Evolutionary conservation across 2,329 filamentous ascomycete genomes (phyloP), one percentile per base, ranked within the genome.

Genomic region (Neofusicoccum parvum): DNA sequence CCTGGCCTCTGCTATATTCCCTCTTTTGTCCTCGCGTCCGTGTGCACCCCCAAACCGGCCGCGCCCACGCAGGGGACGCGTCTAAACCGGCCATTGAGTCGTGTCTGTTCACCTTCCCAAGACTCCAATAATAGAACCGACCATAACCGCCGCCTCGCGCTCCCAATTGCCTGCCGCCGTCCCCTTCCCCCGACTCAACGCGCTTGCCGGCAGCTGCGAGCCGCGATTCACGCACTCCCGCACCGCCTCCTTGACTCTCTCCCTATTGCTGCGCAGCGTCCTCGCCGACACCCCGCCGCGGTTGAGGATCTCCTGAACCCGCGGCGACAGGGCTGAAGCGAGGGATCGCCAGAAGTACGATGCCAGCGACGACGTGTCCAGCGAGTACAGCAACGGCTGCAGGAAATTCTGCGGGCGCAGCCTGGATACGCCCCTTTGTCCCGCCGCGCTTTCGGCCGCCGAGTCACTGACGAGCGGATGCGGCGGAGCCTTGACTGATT

Each of bases 301-400:
- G 67, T 86, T 88, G 65, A 96, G 78, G 50, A 98, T 92, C 69
- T 98, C 94, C 76, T 93, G 90, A 0, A 97, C 92, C 23, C 92
- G 86, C 0, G 88, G 82, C 3, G 90, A 87, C 66, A 98, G 83
- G 65, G 88, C 89, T 0, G 90, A 88, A 0, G 95, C 95, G 72
- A 98, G 86, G 9, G 90, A 91, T 62, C 95, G 86, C 93, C 95
- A 99, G 80, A 97, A 99, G 76, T 94, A 96, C 0, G 91, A 94
- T 1, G 92, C 88, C 15, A 99, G 81, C 1, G 92, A 95, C 0
- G 91, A 88, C 0, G 93, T 97, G 77, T 98, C 95, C 7, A 99
- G 86, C n/a, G 89, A 83, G 11, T 86, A 81, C 9, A 96, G 85
- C 0, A 97, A 81, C 0, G 89, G 89, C 65, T 90, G 86, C 0